phyloP scores from a whole-genome alignment of 129 eudicot genomes.

The Silybum marianum region DNA sequence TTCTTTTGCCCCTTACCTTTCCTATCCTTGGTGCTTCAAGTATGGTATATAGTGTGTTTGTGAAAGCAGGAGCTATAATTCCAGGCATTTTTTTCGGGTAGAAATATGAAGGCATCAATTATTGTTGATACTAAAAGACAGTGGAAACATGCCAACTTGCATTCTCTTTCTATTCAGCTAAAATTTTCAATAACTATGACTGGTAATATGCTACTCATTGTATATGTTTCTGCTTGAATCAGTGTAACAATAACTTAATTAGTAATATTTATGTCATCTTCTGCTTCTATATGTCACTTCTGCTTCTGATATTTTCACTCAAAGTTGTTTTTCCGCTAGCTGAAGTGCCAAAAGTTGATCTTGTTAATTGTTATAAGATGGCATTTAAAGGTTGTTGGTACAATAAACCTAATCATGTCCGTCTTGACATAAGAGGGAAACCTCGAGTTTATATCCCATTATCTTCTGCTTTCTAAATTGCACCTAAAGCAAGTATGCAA shows the following conservation, averaged over 20 bases:
- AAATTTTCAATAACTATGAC: neutral
- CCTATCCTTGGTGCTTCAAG: conserved; percentile 1
- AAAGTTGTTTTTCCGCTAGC: neutral
- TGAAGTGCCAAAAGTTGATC: conserved; percentile 1
- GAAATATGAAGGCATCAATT: conserved; percentile 14
- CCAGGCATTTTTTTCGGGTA: neutral
- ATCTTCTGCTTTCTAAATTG: too few species aligned
- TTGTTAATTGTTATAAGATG: neutral
- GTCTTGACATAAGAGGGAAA: too few species aligned
- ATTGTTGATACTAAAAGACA: neutral
- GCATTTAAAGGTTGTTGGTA: conserved; percentile 12
- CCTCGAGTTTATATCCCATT: too few species aligned
- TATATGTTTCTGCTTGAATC: conserved; percentile 1
- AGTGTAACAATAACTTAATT: neutral
- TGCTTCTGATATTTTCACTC: neutral
- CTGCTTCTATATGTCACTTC: conserved; percentile 13
- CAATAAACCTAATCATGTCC: neutral
- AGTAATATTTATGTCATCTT: conserved; percentile 18
- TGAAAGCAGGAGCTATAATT: conserved; percentile 10
- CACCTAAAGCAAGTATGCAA: too few species aligned
- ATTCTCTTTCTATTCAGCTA: conserved; percentile 1
- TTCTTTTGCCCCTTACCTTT: neutral
- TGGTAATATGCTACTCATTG: conserved; percentile 1
- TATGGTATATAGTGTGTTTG: neutral
- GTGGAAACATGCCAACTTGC: neutral